Percentiles rank a stretch among this genome's conserved stretches.
phyloP scores from a whole-genome alignment of 768 basidiomycete species.

The Rhizopogon vulgaris region DNA sequence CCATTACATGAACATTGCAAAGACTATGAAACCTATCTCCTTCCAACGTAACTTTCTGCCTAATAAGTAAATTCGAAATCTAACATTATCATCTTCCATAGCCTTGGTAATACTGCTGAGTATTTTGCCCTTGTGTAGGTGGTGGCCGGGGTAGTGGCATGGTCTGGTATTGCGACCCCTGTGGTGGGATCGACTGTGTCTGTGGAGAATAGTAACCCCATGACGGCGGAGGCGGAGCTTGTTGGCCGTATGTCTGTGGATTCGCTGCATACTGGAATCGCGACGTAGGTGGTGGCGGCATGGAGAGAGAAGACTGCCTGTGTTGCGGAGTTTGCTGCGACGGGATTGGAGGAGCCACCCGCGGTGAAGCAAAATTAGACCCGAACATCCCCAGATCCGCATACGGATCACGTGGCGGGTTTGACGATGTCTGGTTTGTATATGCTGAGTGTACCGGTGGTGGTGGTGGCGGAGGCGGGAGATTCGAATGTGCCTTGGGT shows the following conservation, averaged over 20 bases:
- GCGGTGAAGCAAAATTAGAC: conserved; percentile 4
- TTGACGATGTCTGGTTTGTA: conserved; percentile 13
- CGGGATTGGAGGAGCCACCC: conserved; percentile 9
- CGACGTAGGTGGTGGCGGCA: conserved; percentile 13
- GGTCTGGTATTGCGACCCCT: conserved; percentile 20
- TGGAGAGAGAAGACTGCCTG: conserved; percentile 21
- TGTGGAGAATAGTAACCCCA: conserved; percentile 20
- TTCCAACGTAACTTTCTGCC: background rate
- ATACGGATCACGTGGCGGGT: conserved; percentile 30
- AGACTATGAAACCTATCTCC: background rate
- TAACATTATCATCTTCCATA: conserved; percentile 19
- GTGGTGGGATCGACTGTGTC: conserved; percentile 16
- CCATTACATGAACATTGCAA: background rate
- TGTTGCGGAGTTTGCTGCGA: conserved; percentile 15
- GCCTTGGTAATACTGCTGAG: conserved; percentile 23
- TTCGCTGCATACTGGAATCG: conserved; percentile 14
- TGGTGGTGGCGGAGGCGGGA: conserved; percentile 20
- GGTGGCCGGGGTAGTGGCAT: conserved; percentile 25
- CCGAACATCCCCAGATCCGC: conserved; percentile 25
- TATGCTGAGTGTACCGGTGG: conserved; percentile 19
- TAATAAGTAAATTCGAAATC: background rate
- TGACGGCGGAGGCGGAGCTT: conserved; percentile 22
- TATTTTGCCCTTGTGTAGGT: conserved; percentile 24
- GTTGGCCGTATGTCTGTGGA: conserved; percentile 10
- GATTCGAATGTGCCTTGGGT: conserved; percentile 13